Evolutionary conservation across 306 rosid species (phyloP), one percentile per base, ranked within the genome.

Genomic region (Medicago lupulina): DNA sequence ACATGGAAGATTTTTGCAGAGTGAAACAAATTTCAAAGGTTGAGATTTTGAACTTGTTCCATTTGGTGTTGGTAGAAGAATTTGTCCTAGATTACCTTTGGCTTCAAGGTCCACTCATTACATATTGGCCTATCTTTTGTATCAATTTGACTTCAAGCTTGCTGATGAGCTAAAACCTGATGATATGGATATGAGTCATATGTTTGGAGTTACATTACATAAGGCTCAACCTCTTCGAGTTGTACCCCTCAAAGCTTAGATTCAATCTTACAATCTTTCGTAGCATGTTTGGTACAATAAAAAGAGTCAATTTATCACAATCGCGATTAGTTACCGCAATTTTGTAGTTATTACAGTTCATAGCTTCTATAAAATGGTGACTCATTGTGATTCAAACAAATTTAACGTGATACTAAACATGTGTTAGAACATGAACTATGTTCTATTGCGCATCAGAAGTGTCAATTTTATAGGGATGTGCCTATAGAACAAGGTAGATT

Each of bases 1-100:
- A 14, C 85, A 80, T 4, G 78, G 73, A 63, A 84, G 85, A 21
- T 84, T 84, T 39, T 28, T 84, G 21, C 8, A 59, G 6, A 47
- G 59, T 60, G 72, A 53, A 1, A 25, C 79, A 11, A 77, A 85
- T 82, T 85, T 63, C 4, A 82, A 75, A 14, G 71, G 81, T 2
- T 34, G 39, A 8, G 39, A 69, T 70, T 78, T 78, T 23, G 63
- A 69, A 34, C n/a, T 68, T 15, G 61, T 77, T 0, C 70, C 76
- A 31, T 77, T 77, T 46, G 76, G 77, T 36, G 44, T 67, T 21
- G 67, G 73, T 0, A 78, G 77, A 62, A 78, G 82, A 36, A 70
- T 71, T 0, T 71, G 77, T n/a, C 67, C 77, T 61, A 67, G 77
- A 18, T 61, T 71, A 7, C 67, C 82, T 19, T 62, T 78, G 21